These are phyloP conservation scores for Dalbergia oliveri DNA, from an alignment of 306 rosid species.

Conservation along the genomic window DNA sequence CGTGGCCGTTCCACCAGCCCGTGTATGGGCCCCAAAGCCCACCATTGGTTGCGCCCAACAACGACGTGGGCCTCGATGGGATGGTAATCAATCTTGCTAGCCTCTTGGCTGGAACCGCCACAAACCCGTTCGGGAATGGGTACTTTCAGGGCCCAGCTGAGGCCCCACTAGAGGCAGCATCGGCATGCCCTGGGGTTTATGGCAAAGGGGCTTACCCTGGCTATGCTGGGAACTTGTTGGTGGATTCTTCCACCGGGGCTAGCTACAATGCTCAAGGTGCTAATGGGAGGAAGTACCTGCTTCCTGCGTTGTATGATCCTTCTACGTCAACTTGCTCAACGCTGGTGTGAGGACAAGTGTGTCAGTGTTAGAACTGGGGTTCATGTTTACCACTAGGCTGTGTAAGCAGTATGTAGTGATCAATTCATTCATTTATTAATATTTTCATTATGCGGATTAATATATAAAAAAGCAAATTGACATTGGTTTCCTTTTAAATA, in stretches of 20 bases:
- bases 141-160: constrained; percentile 61
- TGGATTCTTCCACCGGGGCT: constrained; percentile 65
- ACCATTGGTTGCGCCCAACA: constrained; percentile 70
- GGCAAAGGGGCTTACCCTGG: constrained; percentile 82
- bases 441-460: neutral
- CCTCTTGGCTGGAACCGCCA: constrained; percentile 77
- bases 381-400: neutral
- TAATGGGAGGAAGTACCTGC: constrained; percentile 68
- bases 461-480: constrained; percentile 2
- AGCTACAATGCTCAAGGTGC: constrained; percentile 75
- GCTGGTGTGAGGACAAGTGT: constrained; percentile 49
- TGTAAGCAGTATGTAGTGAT: constrained; percentile 13
- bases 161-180: constrained; percentile 65
- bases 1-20: constrained; percentile 82
- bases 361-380: neutral
- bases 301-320: constrained; percentile 75
- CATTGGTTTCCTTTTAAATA: constrained; percentile 10
- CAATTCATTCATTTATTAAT: constrained; percentile 45
- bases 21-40: constrained; percentile 69
- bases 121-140: constrained; percentile 84
- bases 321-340: constrained; percentile 67
- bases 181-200: constrained; percentile 75
- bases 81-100: constrained; percentile 71
- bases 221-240: constrained; percentile 64
- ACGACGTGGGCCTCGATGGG: constrained; percentile 77